Percentiles rank a stretch among this genome's conserved stretches.
phyloP scores from a whole-genome alignment of 306 rosid genomes.

The Echinosophora koreensis region DNA sequence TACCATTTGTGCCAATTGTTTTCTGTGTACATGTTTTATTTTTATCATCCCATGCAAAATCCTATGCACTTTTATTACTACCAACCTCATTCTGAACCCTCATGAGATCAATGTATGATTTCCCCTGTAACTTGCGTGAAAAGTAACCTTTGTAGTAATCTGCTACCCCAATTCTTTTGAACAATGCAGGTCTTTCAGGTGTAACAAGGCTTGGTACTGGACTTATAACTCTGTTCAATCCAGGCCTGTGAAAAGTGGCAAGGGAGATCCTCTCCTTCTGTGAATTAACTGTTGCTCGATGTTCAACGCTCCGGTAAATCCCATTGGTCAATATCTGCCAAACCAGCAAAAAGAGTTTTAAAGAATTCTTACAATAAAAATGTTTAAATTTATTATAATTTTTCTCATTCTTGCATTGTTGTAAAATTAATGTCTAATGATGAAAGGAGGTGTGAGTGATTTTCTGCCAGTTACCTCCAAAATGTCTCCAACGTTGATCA shows the following conservation, averaged over 20 bases:
- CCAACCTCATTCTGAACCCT: not conserved
- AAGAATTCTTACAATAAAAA: not conserved
- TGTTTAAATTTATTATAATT: not conserved
- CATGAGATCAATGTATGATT: constrained; percentile 21
- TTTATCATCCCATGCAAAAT: not conserved
- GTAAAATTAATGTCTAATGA: not conserved
- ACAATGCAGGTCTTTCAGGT: constrained; percentile 29
- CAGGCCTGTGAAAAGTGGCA: constrained; percentile 37
- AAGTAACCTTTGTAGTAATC: constrained; percentile 41
- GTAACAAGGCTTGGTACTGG: constrained; percentile 38
- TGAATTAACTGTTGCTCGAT: constrained; percentile 38
- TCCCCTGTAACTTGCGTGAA: constrained; percentile 36
- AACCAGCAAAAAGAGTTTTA: not conserved
- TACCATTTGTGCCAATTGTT: not conserved
- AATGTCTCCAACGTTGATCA: constrained; percentile 46
- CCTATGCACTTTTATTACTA: not conserved
- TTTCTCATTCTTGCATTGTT: too few species aligned
- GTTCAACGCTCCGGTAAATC: constrained; percentile 40
- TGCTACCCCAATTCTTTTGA: constrained; percentile 14
- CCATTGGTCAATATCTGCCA: constrained; percentile 43
- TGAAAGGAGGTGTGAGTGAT: not conserved
- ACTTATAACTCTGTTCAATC: constrained; percentile 27
- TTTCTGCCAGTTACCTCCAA: constrained; percentile 43
- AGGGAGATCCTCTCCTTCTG: constrained; percentile 45
- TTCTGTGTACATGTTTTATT: not conserved